Evolutionary conservation across 2,329 filamentous ascomycete genomes (phyloP).

Genomic region (Botrytis aclada): DNA sequence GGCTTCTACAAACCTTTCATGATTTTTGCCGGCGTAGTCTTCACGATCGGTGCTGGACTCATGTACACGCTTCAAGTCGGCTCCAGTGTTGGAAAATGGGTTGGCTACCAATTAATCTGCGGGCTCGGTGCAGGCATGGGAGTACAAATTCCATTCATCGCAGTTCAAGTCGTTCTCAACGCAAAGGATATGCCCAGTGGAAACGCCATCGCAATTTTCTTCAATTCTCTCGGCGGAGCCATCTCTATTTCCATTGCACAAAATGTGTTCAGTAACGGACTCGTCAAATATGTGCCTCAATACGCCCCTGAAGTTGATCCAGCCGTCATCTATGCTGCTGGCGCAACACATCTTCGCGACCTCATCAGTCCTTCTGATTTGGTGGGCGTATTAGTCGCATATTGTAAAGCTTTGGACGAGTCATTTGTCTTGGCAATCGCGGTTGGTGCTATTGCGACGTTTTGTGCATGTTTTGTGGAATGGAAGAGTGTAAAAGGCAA

Average conservation of each 20-base stretch:
- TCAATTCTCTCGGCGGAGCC: conserved; percentile 57
- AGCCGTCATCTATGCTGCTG: conserved; percentile 41
- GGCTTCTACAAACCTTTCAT: conserved; percentile 47
- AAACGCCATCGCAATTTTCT: conserved; percentile 55
- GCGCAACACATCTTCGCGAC: conserved; percentile 42
- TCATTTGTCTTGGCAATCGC: conserved; percentile 35
- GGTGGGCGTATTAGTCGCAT: conserved; percentile 42
- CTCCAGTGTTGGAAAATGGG: conserved; percentile 49
- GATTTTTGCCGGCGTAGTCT: conserved; percentile 45
- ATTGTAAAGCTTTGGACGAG: conserved; percentile 35
- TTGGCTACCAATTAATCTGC: conserved; percentile 51
- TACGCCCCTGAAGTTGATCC: conserved; percentile 40
- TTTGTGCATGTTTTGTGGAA: conserved; percentile 34
- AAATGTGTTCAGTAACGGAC: conserved; percentile 43
- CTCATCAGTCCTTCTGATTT: conserved; percentile 39
- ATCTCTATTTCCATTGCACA: conserved; percentile 56
- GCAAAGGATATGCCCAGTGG: conserved; percentile 53
- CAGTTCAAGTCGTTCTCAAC: conserved; percentile 49
- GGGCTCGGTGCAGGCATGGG: conserved; percentile 48
- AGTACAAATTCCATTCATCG: conserved; percentile 50
- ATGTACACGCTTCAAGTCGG: conserved; percentile 41
- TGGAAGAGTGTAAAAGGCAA: conserved; percentile 38
- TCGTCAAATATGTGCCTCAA: conserved; percentile 32
- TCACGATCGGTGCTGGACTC: conserved; percentile 45
- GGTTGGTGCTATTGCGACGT: conserved; percentile 31